Base-by-base conservation (phyloP, 306 rosid species). In the Vicia faba region DNA sequence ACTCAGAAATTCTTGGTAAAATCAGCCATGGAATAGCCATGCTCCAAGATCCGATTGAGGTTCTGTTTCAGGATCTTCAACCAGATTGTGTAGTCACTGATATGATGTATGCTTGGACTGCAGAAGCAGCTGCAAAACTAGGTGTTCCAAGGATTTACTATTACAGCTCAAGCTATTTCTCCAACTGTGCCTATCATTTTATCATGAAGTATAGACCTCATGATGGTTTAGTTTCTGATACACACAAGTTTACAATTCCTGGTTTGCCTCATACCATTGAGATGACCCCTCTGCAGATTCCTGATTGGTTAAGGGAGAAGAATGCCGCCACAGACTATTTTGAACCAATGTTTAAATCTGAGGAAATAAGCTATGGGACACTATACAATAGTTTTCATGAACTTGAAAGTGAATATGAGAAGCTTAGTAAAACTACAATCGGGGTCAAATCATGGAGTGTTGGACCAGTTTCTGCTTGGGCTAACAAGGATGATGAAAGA, bases 391-490 rank as follows among this genome's bases (percentile, higher is more conserved):
- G 67, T 60, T 76, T 70, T 45, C 55, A 63, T 15, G 80, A 70
- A 23, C 80, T 70, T 3, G 76, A 76, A 46, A 28, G 68, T 55
- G 71, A 69, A 11, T 76, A 76, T 64, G 76, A 54, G 48, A 8
- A 70, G 26, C 80, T 63, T 45, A 7, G 43, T 33, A 16, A 46
- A 43, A 54, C 5, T 16, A 16, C 19, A 15, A 8, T 14, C 5
- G 72, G 80, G 68, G 54, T 61, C 43, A 76, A 76, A 46, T 63
- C 62, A 23, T 76, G 80, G 80, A 55, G 43, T 13, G 5, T 77
- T 9, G 81, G 77, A 57, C 81, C 81, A 15, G 73, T 70, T 64
- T 64, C 81, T 4, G 29, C 63, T 1, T 70, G 73, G 77, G 66
- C 16, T 46, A 57, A 64, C n/a, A 55, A 56, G 38, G 26, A 23